These are phyloP conservation scores for Aspergillus ellipticus DNA, from an alignment of 495 filamentous ascomycete genomes.

Conservation along the genomic window DNA sequence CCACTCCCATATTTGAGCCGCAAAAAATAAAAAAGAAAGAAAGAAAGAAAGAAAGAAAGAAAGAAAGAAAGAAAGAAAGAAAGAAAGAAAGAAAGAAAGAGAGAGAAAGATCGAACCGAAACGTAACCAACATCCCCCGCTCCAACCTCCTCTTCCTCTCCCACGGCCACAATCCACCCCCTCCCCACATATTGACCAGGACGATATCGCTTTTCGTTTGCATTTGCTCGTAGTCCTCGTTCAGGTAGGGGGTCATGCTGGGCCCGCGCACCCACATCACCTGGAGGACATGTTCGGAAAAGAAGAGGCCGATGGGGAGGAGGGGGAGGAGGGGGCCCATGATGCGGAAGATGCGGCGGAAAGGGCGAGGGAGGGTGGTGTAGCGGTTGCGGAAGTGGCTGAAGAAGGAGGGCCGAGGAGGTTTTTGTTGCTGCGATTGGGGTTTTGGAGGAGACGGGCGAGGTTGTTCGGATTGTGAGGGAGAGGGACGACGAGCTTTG, in stretches of 20 bases:
- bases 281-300: slow-evolving; percentile 59
- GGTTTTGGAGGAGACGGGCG: too few relatives aligned
- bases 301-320: slow-evolving; percentile 61
- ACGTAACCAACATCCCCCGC: slow-evolving; percentile 54
- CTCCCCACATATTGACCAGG: slow-evolving; percentile 45
- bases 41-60: not conserved
- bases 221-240: slow-evolving; percentile 57
- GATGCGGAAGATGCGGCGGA: slow-evolving; percentile 27
- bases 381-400: slow-evolving; percentile 30
- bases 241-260: slow-evolving; percentile 77
- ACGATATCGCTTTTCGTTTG: slow-evolving; percentile 50
- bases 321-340: slow-evolving; percentile 55
- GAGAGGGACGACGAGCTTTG: slow-evolving; percentile 9
- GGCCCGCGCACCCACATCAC: slow-evolving; percentile 61
- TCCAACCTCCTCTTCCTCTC: slow-evolving; percentile 37
- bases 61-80: too few relatives aligned
- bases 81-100: not conserved
- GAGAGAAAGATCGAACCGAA: slow-evolving; percentile 36
- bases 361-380: slow-evolving; percentile 28
- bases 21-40: too few relatives aligned
- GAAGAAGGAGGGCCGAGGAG: slow-evolving; percentile 20
- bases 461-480: slow-evolving; percentile 1
- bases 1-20: too few relatives aligned
- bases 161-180: slow-evolving; percentile 32
- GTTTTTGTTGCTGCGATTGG: not conserved